Conservation (phyloP, 176 grass and related monocot genomes). For the Raddia distichophylla region DNA sequence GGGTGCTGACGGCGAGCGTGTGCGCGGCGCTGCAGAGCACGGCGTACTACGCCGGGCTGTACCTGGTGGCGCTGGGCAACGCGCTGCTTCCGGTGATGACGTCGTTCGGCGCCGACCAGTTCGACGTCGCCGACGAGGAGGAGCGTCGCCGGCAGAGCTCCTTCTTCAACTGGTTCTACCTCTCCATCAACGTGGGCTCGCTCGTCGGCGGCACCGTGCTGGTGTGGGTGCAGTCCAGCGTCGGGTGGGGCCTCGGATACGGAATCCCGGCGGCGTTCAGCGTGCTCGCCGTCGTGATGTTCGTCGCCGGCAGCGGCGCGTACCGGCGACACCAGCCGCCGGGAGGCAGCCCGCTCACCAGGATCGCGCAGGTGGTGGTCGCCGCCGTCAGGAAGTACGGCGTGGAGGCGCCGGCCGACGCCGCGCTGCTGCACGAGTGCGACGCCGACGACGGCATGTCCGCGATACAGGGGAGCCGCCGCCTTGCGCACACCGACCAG, state of each 20-base stretch:
- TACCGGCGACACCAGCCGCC: slow-evolving; percentile 47
- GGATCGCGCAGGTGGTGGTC: slow-evolving; percentile 56
- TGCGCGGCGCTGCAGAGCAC: slow-evolving; percentile 17
- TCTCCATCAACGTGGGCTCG: slow-evolving; percentile 48
- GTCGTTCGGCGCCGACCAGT: slow-evolving; percentile 61
- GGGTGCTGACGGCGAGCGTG: slow-evolving; percentile 42
- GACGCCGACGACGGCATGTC: slow-evolving; percentile 46
- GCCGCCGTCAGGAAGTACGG: slow-evolving; percentile 42
- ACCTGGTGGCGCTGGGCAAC: slow-evolving; percentile 52
- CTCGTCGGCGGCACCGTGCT: slow-evolving; percentile 53
- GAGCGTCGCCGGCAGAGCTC: slow-evolving; percentile 53
- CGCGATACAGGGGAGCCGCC: slow-evolving; percentile 60
- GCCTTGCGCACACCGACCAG: slow-evolving; percentile 56
- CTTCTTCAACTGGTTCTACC: slow-evolving; percentile 76
- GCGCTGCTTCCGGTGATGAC: slow-evolving; percentile 39
- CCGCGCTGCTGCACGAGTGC: slow-evolving; percentile 42
- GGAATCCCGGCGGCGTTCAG: slow-evolving; percentile 48
- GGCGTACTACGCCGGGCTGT: slow-evolving; percentile 50
- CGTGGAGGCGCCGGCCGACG: slow-evolving; percentile 30
- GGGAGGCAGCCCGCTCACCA: slow-evolving; percentile 48
- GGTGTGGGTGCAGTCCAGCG: slow-evolving; percentile 56
- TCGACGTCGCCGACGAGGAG: slow-evolving; percentile 44
- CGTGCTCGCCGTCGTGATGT: slow-evolving; percentile 26
- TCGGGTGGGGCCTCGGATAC: slow-evolving; percentile 50
- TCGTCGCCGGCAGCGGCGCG: slow-evolving; percentile 20